Conservation (phyloP, 345 rosid species). For the Heritiera fomes region DNA sequence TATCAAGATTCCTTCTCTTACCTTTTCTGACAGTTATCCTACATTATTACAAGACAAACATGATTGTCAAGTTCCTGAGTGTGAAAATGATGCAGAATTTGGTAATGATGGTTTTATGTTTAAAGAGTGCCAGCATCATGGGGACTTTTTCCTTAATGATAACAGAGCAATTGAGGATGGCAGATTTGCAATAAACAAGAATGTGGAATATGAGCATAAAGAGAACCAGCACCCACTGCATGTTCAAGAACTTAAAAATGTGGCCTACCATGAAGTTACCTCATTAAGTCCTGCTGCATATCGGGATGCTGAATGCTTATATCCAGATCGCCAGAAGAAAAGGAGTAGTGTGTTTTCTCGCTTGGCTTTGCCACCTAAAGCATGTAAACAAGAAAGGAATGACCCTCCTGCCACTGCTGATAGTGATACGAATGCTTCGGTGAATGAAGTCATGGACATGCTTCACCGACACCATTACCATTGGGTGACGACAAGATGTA, state of each 20-base stretch:
- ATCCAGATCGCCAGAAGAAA: slow-evolving; percentile 21
- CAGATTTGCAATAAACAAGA: slow-evolving; percentile 14
- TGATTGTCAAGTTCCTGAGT: slow-evolving; percentile 20
- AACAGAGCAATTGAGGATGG: slow-evolving; percentile 32
- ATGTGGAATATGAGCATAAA: slow-evolving; percentile 15
- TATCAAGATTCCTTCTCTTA: slow-evolving; percentile 34
- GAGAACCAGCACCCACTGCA: slow-evolving; percentile 6
- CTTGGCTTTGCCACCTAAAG: slow-evolving; percentile 34
- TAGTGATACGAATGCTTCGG: slow-evolving; percentile 33
- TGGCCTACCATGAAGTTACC: slow-evolving; percentile 10
- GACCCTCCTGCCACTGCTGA: slow-evolving; percentile 19
- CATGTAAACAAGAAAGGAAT: slow-evolving; percentile 17
- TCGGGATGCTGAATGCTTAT: background rate
- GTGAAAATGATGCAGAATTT: slow-evolving; percentile 28
- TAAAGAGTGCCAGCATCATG: slow-evolving; percentile 24
- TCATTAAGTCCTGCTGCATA: background rate
- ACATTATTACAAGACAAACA: slow-evolving; percentile 23
- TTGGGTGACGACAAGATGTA: slow-evolving; percentile 32
- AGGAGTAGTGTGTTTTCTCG: slow-evolving; percentile 58
- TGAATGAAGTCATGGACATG: slow-evolving; percentile 50
- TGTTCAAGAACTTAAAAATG: slow-evolving; percentile 21
- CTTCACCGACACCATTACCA: slow-evolving; percentile 28
- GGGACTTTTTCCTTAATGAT: slow-evolving; percentile 20
- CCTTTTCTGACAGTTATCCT: slow-evolving; percentile 20
- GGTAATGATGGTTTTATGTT: slow-evolving; percentile 27